Evolutionary conservation across 2,329 filamentous ascomycete genomes (phyloP).

Genomic region (Pseudohalonectria lignicola): DNA sequence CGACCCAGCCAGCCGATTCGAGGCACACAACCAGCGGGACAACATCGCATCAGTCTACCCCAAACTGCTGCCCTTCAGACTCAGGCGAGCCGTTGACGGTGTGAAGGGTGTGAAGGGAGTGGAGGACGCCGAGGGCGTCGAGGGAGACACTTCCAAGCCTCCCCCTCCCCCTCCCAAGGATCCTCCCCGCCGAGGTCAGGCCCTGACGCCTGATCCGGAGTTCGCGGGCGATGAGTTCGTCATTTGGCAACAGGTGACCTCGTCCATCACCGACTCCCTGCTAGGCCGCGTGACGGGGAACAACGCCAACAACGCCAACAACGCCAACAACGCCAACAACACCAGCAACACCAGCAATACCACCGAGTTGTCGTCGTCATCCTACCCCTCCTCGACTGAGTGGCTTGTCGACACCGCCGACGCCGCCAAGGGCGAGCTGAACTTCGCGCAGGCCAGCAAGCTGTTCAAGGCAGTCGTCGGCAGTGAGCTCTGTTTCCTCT

Average conservation of each 20-base stretch:
- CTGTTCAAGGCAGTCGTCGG: slow-evolving; percentile 17
- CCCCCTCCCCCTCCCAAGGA: neutral
- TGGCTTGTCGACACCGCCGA: slow-evolving; percentile 46
- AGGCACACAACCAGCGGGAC: slow-evolving; percentile 32
- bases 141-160: no score
- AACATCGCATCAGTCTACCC: no score
- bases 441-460: slow-evolving; percentile 23
- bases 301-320: no score
- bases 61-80: slow-evolving; percentile 19
- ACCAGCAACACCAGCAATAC: no score
- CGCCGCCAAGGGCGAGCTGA: slow-evolving; percentile 30
- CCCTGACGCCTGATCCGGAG: slow-evolving; percentile 1
- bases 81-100: no score
- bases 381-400: slow-evolving; percentile 12
- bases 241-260: slow-evolving; percentile 43
- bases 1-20: slow-evolving; percentile 32
- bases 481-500: no score
- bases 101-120: no score
- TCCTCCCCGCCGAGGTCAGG: no score
- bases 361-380: no score
- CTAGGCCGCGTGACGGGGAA: slow-evolving; percentile 36
- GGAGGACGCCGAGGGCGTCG: no score
- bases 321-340: no score
- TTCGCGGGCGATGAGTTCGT: slow-evolving; percentile 13
- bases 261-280: slow-evolving; percentile 29